A percentile compares a stretch with the other conserved stretches of the same genome.
Evolutionary conservation across 2,329 filamentous ascomycete species (phyloP).

Genomic region (Fusarium sp.): DNA sequence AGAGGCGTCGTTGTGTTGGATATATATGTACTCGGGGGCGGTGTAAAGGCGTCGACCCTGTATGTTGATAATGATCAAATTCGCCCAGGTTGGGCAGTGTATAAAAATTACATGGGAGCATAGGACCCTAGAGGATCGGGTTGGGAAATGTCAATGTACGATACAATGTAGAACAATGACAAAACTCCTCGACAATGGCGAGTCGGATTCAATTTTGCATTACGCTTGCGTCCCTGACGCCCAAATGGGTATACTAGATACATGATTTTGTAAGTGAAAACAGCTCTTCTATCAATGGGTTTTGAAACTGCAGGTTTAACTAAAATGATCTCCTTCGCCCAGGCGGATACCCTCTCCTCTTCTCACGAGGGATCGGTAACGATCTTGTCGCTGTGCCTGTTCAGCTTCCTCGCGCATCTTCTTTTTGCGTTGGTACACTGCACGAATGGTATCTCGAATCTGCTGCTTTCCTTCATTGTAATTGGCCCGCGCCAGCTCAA

Average conservation of each 20-base stretch:
- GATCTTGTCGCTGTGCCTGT: slow-evolving; percentile 52
- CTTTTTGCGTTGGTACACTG: slow-evolving; percentile 94
- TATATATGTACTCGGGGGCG: slow-evolving; percentile 36
- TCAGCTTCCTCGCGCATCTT: slow-evolving; percentile 68
- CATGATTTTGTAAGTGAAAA: slow-evolving; percentile 19
- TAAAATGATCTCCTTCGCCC: slow-evolving; percentile 76
- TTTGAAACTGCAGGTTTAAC: slow-evolving; percentile 43
- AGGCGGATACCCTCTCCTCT: slow-evolving; percentile 65
- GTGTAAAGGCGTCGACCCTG: slow-evolving; percentile 36
- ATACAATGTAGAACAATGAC: slow-evolving; percentile 54
- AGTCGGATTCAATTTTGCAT: slow-evolving; percentile 44
- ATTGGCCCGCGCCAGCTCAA: slow-evolving; percentile 85
- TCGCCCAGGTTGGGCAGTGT: slow-evolving; percentile 47
- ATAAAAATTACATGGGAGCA: slow-evolving; percentile 48
- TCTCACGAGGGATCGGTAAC: slow-evolving; percentile 60
- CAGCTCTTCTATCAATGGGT: slow-evolving; percentile 3
- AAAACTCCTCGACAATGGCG: slow-evolving; percentile 41
- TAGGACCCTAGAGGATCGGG: slow-evolving; percentile 38
- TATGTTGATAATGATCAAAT: slow-evolving; percentile 45
- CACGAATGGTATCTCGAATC: slow-evolving; percentile 81
- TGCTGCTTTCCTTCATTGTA: slow-evolving; percentile 84
- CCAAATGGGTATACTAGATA: slow-evolving; percentile 35
- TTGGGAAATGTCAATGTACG: slow-evolving; percentile 51
- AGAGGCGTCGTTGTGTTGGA: slow-evolving; percentile 15
- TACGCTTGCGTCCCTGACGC: slow-evolving; percentile 20